Percentiles rank a stretch among this genome's conserved stretches.
These are phyloP conservation scores for Apiospora koreana DNA, from an alignment of 2,329 filamentous ascomycete species.

Conservation along the genomic window DNA sequence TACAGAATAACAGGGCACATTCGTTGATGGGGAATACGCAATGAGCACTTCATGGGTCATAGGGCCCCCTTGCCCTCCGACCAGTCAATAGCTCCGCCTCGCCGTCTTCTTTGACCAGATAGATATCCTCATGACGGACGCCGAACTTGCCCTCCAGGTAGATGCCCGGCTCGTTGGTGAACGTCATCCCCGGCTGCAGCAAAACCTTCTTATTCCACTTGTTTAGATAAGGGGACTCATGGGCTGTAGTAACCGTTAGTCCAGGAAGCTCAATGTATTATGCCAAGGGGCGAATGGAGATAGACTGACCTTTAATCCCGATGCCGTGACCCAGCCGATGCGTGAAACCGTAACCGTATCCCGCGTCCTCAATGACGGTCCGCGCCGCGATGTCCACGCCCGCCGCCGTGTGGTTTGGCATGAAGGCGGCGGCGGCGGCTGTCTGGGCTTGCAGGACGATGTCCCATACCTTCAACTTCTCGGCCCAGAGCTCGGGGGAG, in stretches of 20 bases:
- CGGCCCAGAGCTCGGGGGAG: conserved; percentile 31
- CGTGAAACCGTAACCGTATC: conserved; percentile 61
- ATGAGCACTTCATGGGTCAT: conserved; percentile 42
- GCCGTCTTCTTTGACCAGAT: conserved; percentile 54
- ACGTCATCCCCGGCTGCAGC: conserved; percentile 59
- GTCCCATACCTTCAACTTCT: conserved; percentile 61
- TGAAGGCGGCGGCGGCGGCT: conserved; percentile 52
- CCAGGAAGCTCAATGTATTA: neutral
- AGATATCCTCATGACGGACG: conserved; percentile 63
- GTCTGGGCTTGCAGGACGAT: conserved; percentile 64
- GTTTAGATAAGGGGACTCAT: conserved; percentile 65
- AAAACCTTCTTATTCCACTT: conserved; percentile 54
- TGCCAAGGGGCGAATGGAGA: neutral
- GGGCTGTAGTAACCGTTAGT: conserved; percentile 38
- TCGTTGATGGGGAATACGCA: no score
- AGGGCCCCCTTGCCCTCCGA: conserved; percentile 50
- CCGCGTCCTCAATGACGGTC: conserved; percentile 55
- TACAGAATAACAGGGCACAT: neutral
- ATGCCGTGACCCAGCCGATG: conserved; percentile 66
- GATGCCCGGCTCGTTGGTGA: conserved; percentile 65
- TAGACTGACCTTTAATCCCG: conserved; percentile 53
- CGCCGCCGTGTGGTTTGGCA: conserved; percentile 54
- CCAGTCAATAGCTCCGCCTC: conserved; percentile 58
- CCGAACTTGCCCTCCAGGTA: conserved; percentile 62
- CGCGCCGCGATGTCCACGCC: conserved; percentile 63